Base-by-base conservation (phyloP, 805 yeast species). In the Peterozyma xylosa region DNA sequence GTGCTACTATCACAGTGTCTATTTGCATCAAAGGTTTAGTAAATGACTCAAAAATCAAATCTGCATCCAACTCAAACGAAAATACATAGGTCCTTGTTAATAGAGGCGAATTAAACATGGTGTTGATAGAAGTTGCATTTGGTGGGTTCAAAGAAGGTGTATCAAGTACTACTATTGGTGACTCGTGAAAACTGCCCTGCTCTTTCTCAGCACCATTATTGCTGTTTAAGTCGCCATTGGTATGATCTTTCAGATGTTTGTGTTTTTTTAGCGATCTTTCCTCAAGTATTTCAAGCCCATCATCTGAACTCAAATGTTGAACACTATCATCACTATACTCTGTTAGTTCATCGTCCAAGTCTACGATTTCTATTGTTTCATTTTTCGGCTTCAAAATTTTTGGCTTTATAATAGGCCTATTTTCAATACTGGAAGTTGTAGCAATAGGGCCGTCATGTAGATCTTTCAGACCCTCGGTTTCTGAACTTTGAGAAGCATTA, bases 1-100 rank as follows among this genome's bases (percentile, higher is more conserved):
- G 56, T 10, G 66, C 71, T 11, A 67, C 50, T 1, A 73, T 53
- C 3, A 41, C 35, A 2, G 58, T 38, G 10, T 52, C 50, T 10
- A 54, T 43, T 3, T 30, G n/a, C 37, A 41, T 29, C 27, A 21
- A 21, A 4, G 17, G 13, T 11, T 13, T n/a, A 5, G n/a, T 35
- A 16, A 17, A 17, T 3, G 18, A n/a, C 11, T 11, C 16, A 42
- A 64, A 61, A 2, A 44, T 49, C 36, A 11, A 66, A 43, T 42
- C 62, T 57, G 45, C 53, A 58, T 33, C 53, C 48, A 14, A 42
- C 14, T 4, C 47, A 47, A 17, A 59, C 37, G 42, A 48, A 30
- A 41, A 42, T 9, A 35, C 42, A 45, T 11, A 38, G 11, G 42
- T 41, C 38, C 42, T 41, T 34, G 30, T 15, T 30, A 44, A 30